Conservation (phyloP, 352 stramenopile genomes). For the Phytophthora boehmeriae region DNA sequence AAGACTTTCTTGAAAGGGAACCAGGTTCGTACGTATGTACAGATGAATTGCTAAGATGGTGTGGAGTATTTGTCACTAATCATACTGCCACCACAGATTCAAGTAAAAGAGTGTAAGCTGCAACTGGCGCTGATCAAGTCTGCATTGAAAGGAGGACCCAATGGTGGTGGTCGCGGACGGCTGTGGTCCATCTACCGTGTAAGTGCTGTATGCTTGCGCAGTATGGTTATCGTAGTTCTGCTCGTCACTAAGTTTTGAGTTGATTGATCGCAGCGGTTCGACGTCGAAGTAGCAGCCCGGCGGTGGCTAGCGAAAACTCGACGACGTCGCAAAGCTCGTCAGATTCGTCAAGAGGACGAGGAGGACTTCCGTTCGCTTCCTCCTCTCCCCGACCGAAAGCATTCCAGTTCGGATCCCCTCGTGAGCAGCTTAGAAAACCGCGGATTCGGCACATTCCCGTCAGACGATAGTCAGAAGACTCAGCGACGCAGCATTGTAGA, state of each 20-base stretch:
- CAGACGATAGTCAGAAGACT: slow-evolving; percentile 38
- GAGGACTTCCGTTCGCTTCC: slow-evolving; percentile 69
- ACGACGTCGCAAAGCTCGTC: slow-evolving; percentile 42
- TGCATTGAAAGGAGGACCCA: slow-evolving; percentile 45
- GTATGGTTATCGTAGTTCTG: not conserved
- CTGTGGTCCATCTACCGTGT: slow-evolving; percentile 70
- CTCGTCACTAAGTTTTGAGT: slow-evolving; percentile 26
- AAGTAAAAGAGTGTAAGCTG: slow-evolving; percentile 51
- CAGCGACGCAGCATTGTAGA: slow-evolving; percentile 41
- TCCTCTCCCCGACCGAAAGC: slow-evolving; percentile 27
- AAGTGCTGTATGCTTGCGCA: slow-evolving; percentile 29
- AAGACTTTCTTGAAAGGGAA: slow-evolving; percentile 71
- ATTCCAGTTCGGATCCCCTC: slow-evolving; percentile 20
- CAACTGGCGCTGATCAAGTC: slow-evolving; percentile 49
- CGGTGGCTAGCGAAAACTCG: slow-evolving; percentile 66
- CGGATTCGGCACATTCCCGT: slow-evolving; percentile 49
- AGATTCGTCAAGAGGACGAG: slow-evolving; percentile 49
- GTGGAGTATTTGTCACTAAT: not conserved
- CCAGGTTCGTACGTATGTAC: slow-evolving; percentile 49
- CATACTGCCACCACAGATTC: slow-evolving; percentile 46
- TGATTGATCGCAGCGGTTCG: slow-evolving; percentile 59
- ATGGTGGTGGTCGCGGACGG: slow-evolving; percentile 44
- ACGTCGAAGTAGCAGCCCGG: slow-evolving; percentile 58
- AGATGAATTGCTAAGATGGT: not conserved
- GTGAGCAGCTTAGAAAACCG: slow-evolving; percentile 11